Base-by-base conservation (phyloP, 192 early-diverging fungal genomes). In the Podila verticillata region DNA sequence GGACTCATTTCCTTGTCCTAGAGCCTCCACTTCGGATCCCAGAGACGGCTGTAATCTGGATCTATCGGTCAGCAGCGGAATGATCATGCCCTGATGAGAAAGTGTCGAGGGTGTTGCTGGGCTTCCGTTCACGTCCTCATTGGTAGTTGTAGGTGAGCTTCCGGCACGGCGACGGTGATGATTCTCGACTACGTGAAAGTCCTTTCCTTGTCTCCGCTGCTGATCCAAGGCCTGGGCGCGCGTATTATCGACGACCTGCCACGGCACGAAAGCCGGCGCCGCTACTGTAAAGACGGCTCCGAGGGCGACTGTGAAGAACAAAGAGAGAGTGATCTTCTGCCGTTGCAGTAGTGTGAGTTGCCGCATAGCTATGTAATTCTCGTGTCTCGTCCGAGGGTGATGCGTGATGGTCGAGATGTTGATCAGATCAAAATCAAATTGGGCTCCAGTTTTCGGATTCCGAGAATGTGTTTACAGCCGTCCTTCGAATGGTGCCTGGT, bases 261-360 rank as follows among this genome's bases (percentile, higher is more conserved):
- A 89, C 0, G 87, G 86, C 17, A 87, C 85, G 32, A 89, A 63
- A 6, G 87, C 84, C 19, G 87, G 87, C 30, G 81, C 47, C 29
- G 87, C 87, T 0, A 89, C 87, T 4, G 87, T 87, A 30, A 85
- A 67, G 7, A 89, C 83, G 10, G 84, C 85, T 36, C 87, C 87
- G 12, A 81, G 70, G 10, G 87, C 87, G 61, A 86, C 84, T 4
- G 75, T 77, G 49, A 89, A 79, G 66, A 89, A 89, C 0, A 89
- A 64, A 12, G 85, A 82, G 24, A 78, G 78, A 29, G 86, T 89
- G 57, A 89, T 73, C 24, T 81, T 72, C 58, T 89, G 85, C 30
- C 81, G 81, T 66, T 89, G 85, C 15, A 84, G 60, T 20, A 85
- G 78, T 63, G 84, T 88, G 17, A 86, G 81, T 44, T 72, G 75